Percentiles rank a stretch among this genome's conserved stretches.
These are phyloP conservation scores for Candida silvicultrix DNA, from an alignment of 805 yeast genomes.

Conservation along the genomic window DNA sequence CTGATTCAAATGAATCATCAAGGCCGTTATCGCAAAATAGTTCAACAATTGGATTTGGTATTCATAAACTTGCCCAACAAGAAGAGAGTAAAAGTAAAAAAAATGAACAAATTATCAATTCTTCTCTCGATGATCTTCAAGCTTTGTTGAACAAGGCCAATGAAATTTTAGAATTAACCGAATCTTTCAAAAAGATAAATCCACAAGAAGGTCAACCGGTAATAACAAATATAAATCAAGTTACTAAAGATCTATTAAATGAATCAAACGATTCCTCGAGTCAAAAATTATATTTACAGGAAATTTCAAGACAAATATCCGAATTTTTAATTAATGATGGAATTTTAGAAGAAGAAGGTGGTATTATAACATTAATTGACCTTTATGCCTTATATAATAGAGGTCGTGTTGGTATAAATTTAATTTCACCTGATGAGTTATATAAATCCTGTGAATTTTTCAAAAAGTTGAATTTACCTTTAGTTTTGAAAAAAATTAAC, in stretches of 20 bases:
- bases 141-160: conserved; percentile 73
- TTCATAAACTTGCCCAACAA: conserved; percentile 58
- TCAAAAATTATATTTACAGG: conserved; percentile 46
- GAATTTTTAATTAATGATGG: conserved; percentile 52
- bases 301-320: conserved; percentile 71
- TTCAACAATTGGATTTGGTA: conserved; percentile 45
- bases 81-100: conserved; percentile 49
- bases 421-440: conserved; percentile 67
- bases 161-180: conserved; percentile 55
- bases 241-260: conserved; percentile 8
- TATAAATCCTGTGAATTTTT: conserved; percentile 53
- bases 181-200: conserved; percentile 27
- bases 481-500: conserved; percentile 34
- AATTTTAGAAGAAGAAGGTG: conserved; percentile 45
- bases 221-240: conserved; percentile 10
- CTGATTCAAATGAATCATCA: neutral
- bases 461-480: conserved; percentile 51
- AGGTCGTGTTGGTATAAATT: conserved; percentile 56
- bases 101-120: conserved; percentile 54
- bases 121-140: conserved; percentile 71
- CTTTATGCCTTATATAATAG: conserved; percentile 59
- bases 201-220: conserved; percentile 16
- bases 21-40: conserved; percentile 5
- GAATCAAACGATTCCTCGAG: conserved; percentile 21
- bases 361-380: conserved; percentile 56